phyloP scores from a whole-genome alignment of 495 filamentous ascomycete genomes.

The Talaromyces stipitatus region DNA sequence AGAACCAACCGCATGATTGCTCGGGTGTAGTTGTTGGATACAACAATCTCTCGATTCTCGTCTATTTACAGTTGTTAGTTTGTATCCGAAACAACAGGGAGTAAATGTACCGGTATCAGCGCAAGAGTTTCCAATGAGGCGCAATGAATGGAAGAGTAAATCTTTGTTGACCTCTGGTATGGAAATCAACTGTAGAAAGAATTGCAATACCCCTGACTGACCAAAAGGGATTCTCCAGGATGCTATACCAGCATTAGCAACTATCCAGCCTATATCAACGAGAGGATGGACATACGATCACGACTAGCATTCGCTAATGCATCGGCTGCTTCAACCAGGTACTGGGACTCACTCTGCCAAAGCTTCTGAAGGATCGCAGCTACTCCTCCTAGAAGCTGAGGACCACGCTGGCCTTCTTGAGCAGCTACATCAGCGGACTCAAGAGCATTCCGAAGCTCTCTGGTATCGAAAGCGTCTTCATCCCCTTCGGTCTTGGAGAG shows the following conservation, averaged over 20 bases:
- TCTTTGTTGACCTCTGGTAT: constrained; percentile 22
- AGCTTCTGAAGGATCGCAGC: constrained; percentile 23
- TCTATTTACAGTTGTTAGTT: constrained; percentile 37
- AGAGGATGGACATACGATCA: constrained; percentile 44
- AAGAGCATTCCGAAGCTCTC: constrained; percentile 19
- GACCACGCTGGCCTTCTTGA: constrained; percentile 13
- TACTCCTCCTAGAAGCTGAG: constrained; percentile 18
- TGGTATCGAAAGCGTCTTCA: constrained; percentile 14
- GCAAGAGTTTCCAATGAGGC: constrained; percentile 72
- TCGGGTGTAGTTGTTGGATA: constrained; percentile 49
- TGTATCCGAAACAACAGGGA: neutral
- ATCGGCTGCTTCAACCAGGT: constrained; percentile 46
- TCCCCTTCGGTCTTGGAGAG: constrained; percentile 16
- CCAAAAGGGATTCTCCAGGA: constrained; percentile 59
- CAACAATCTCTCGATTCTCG: constrained; percentile 61
- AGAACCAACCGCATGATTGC: constrained; percentile 46
- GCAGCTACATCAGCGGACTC: constrained; percentile 19
- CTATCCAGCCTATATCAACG: neutral
- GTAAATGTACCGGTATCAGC: constrained; percentile 57
- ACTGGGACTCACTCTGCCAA: constrained; percentile 28
- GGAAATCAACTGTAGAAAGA: constrained; percentile 52
- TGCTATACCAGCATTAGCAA: constrained; percentile 30
- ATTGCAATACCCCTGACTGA: constrained; percentile 57
- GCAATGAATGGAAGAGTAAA: constrained; percentile 49
- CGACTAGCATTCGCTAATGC: constrained; percentile 59